Evolutionary conservation across 306 rosid genomes (phyloP).

Genomic region (Ochetophila trinervis): DNA sequence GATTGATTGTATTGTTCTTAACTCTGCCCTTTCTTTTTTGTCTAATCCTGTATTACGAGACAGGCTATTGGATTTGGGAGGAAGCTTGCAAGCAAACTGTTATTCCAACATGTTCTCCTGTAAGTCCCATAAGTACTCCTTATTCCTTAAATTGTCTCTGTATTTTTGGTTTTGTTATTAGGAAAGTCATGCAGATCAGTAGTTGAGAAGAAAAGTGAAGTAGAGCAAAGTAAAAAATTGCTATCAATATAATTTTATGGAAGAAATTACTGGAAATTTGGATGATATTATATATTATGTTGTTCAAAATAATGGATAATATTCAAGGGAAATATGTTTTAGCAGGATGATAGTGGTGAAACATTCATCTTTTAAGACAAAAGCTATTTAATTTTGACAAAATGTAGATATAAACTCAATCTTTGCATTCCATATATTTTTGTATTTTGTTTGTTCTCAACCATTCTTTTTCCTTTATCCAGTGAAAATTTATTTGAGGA

Average conservation of each 20-base stretch:
- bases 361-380: background rate
- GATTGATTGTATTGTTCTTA: constrained; percentile 12
- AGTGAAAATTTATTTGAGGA: constrained; percentile 82
- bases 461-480: constrained; percentile 23
- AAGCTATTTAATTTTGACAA: background rate
- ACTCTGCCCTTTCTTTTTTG: constrained; percentile 12
- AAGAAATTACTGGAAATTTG: background rate
- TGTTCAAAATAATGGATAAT: background rate
- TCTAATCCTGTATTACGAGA: constrained; percentile 26
- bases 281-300: background rate
- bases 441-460: constrained; percentile 17
- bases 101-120: constrained; percentile 80
- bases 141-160: constrained; percentile 17
- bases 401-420: background rate
- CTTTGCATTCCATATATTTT: constrained; percentile 1
- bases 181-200: background rate
- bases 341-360: background rate
- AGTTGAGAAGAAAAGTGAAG: background rate
- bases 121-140: constrained; percentile 42
- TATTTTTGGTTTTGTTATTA: constrained; percentile 11
- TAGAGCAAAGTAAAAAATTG: background rate
- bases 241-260: constrained; percentile 4
- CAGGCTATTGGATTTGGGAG: constrained; percentile 88
- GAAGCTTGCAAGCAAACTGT: constrained; percentile 73
- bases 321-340: background rate